Evolutionary conservation across 2,329 filamentous ascomycete species (phyloP).

Genomic region (Nigrospora oryzae): DNA sequence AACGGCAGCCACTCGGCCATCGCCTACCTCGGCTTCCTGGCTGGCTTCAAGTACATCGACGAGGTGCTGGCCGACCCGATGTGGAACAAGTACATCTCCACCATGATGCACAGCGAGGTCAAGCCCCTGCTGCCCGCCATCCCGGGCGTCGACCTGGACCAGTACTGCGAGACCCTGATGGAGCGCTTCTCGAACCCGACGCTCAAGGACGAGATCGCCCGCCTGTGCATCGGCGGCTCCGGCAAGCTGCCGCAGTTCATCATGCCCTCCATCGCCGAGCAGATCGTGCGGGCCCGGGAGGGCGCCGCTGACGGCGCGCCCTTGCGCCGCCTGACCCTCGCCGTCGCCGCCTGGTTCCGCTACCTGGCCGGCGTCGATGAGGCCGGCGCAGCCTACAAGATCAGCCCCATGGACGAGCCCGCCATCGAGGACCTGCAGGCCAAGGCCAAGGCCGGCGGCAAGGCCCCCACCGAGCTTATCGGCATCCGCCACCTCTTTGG

Average conservation of each 20-base stretch:
- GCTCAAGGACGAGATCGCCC: constrained; percentile 45
- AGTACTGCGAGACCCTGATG: constrained; percentile 43
- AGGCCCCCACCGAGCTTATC: constrained; percentile 31
- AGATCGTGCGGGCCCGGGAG: constrained; percentile 28
- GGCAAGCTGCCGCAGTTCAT: constrained; percentile 46
- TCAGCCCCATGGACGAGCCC: constrained; percentile 36
- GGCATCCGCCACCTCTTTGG: constrained; percentile 39
- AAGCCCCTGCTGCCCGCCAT: constrained; percentile 43
- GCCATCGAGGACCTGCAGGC: constrained; percentile 38
- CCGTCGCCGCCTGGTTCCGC: constrained; percentile 35
- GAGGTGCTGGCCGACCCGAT: constrained; percentile 41
- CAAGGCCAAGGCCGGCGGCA: constrained; percentile 33
- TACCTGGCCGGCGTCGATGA: constrained; percentile 43
- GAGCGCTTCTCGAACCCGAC: constrained; percentile 48
- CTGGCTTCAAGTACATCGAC: constrained; percentile 45
- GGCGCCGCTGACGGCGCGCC: constrained; percentile 17
- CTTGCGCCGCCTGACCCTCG: constrained; percentile 38
- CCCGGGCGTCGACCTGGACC: constrained; percentile 38
- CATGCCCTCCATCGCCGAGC: constrained; percentile 37
- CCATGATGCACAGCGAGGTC: constrained; percentile 48
- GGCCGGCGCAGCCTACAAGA: constrained; percentile 28
- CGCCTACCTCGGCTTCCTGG: constrained; percentile 40
- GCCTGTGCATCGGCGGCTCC: constrained; percentile 40
- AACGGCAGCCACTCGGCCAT: constrained; percentile 45
- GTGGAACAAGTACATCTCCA: constrained; percentile 37